Percentiles rank a stretch among this genome's conserved stretches.
Conservation (phyloP, 331 rosid genomes). For the Acacia concinna region DNA sequence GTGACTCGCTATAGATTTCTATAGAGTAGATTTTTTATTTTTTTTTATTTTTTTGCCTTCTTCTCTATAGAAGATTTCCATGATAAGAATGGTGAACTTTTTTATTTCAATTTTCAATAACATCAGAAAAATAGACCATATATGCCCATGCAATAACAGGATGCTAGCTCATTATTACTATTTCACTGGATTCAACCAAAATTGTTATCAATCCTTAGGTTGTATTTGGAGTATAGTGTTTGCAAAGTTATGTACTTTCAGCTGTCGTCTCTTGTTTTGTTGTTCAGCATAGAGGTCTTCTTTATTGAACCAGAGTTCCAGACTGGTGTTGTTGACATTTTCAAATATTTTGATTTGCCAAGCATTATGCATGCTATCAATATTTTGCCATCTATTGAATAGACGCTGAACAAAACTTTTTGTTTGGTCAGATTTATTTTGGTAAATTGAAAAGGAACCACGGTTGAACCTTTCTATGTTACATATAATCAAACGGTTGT, state of each 20-base stretch:
- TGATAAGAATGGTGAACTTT: constrained; percentile 7
- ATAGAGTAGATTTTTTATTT: not conserved
- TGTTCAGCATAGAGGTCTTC: not conserved
- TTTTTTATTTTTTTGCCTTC: no score
- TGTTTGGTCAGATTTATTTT: not conserved
- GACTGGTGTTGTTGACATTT: not conserved
- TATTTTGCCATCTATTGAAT: not conserved
- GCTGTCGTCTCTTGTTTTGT: not conserved
- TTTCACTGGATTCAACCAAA: constrained; percentile 3
- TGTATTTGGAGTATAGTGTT: not conserved
- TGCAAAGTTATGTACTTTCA: not conserved
- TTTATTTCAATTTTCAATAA: constrained; percentile 1
- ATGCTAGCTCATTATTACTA: not conserved
- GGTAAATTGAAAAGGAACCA: not conserved
- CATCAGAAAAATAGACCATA: constrained; percentile 11
- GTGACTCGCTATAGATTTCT: not conserved
- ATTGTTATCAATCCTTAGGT: not conserved
- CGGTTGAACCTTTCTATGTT: not conserved
- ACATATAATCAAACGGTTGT: not conserved
- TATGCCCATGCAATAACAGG: not conserved
- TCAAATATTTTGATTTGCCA: not conserved
- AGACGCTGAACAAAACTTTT: not conserved
- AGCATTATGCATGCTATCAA: not conserved
- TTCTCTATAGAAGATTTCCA: not conserved
- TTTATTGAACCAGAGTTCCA: not conserved